A percentile compares a stretch with the other conserved stretches of the same genome.
Conservation (phyloP, 306 rosid species). For the Inga oerstediana region DNA sequence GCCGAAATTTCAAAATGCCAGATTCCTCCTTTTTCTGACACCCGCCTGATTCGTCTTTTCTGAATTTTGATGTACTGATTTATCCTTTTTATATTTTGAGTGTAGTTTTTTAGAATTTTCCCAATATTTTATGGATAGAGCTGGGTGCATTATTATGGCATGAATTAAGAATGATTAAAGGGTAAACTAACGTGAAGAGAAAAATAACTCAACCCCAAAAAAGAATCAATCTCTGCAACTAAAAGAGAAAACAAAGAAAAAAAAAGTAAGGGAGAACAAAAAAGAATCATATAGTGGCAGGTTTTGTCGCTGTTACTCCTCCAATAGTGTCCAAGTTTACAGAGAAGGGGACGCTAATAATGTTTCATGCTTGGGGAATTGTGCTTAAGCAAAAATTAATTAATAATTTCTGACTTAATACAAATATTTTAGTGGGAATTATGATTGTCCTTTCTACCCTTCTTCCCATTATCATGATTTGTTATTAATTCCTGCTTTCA, state of each 20-base stretch:
- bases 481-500: slow-evolving; percentile 63
- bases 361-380: slow-evolving; percentile 48
- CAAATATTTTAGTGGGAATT: slow-evolving; percentile 40
- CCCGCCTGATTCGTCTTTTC: no score
- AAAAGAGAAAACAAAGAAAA: not conserved
- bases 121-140: not conserved
- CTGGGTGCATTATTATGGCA: slow-evolving; percentile 29
- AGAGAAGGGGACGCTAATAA: slow-evolving; percentile 61
- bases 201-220: not conserved
- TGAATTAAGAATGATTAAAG: slow-evolving; percentile 40
- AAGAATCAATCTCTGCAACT: not conserved
- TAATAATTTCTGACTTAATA: slow-evolving; percentile 34
- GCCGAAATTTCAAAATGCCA: no score
- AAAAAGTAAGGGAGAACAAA: not conserved
- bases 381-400: slow-evolving; percentile 39
- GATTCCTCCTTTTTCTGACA: no score
- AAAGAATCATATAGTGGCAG: slow-evolving; percentile 12
- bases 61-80: no score
- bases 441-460: slow-evolving; percentile 57
- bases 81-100: no score
- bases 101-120: no score
- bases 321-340: slow-evolving; percentile 72
- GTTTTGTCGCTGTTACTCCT: slow-evolving; percentile 55
- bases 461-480: slow-evolving; percentile 42
- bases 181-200: not conserved